phyloP scores from a whole-genome alignment of 2,329 filamentous ascomycete species.

The Macroventuria anomochaeta region DNA sequence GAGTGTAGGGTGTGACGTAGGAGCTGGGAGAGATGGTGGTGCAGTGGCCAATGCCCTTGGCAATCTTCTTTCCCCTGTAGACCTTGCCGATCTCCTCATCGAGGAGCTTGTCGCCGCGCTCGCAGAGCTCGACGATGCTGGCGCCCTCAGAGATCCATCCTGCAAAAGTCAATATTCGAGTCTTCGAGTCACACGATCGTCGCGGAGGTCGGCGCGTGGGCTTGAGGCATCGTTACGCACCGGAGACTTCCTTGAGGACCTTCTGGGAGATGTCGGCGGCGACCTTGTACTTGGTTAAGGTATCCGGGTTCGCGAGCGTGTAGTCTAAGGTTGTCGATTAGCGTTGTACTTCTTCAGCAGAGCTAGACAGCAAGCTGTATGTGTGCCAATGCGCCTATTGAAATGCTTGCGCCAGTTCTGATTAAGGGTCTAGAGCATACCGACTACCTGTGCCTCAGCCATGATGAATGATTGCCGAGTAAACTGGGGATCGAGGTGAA shows the following conservation, averaged over 20 bases:
- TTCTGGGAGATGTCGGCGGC: constrained; percentile 95
- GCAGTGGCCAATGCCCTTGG: constrained; percentile 92
- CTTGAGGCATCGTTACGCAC: constrained; percentile 47
- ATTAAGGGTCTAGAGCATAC: constrained; percentile 29
- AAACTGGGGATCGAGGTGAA: constrained; percentile 28
- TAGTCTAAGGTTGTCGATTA: constrained; percentile 67
- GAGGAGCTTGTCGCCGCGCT: constrained; percentile 92
- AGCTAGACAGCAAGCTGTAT: constrained; percentile 19
- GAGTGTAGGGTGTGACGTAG: constrained; percentile 96
- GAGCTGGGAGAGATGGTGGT: constrained; percentile 93
- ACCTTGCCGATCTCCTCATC: constrained; percentile 94
- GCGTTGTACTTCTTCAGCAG: constrained; percentile 32
- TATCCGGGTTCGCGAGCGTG: constrained; percentile 88
- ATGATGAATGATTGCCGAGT: constrained; percentile 39
- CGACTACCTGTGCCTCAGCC: constrained; percentile 43
- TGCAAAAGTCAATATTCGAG: constrained; percentile 45
- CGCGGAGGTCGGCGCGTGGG: constrained; percentile 8
- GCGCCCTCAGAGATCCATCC: constrained; percentile 79
- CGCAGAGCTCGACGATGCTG: constrained; percentile 93
- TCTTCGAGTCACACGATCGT: constrained; percentile 20
- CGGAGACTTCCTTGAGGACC: constrained; percentile 83
- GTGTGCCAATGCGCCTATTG: not conserved
- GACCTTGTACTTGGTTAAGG: constrained; percentile 98
- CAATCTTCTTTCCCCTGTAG: constrained; percentile 97
- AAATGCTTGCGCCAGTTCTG: not conserved